Conservation (phyloP, 2,329 filamentous ascomycete genomes). For the Phoma sp. region DNA sequence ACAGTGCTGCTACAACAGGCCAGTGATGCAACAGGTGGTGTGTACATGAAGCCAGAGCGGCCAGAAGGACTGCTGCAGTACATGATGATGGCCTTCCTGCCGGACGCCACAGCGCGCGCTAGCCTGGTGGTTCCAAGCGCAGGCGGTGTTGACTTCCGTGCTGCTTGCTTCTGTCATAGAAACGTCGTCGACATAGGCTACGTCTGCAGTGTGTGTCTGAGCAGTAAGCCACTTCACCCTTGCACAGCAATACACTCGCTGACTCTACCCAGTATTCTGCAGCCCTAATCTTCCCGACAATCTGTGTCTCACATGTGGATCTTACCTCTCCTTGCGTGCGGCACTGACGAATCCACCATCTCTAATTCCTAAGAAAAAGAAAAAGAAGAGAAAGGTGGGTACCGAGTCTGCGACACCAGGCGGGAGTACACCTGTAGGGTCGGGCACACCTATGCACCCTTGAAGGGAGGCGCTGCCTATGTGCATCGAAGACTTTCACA, state of each 20-base stretch:
- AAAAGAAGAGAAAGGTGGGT: slow-evolving; percentile 47
- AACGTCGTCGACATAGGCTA: slow-evolving; percentile 90
- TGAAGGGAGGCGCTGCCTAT: slow-evolving; percentile 19
- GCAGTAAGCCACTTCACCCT: slow-evolving; percentile 61
- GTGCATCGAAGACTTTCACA: no score
- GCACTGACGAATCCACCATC: slow-evolving; percentile 44
- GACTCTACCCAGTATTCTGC: slow-evolving; percentile 44
- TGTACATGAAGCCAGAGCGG: slow-evolving; percentile 66
- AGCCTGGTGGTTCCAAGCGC: slow-evolving; percentile 80
- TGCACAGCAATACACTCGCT: not conserved
- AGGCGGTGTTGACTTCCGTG: slow-evolving; percentile 90
- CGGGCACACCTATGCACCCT: slow-evolving; percentile 42
- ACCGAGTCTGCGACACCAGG: slow-evolving; percentile 45
- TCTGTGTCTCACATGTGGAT: slow-evolving; percentile 48
- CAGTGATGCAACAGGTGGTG: slow-evolving; percentile 72
- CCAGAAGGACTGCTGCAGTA: slow-evolving; percentile 79
- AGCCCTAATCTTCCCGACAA: slow-evolving; percentile 41
- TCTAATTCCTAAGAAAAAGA: slow-evolving; percentile 48
- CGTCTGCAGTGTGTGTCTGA: slow-evolving; percentile 94
- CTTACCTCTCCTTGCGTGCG: slow-evolving; percentile 45
- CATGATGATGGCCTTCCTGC: slow-evolving; percentile 91
- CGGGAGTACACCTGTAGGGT: slow-evolving; percentile 40
- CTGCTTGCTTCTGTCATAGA: slow-evolving; percentile 97
- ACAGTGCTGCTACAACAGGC: slow-evolving; percentile 96
- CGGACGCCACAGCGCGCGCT: slow-evolving; percentile 68